Base-by-base conservation (phyloP, 805 yeast species). In the Metschnikowia chrysomelidarum region DNA sequence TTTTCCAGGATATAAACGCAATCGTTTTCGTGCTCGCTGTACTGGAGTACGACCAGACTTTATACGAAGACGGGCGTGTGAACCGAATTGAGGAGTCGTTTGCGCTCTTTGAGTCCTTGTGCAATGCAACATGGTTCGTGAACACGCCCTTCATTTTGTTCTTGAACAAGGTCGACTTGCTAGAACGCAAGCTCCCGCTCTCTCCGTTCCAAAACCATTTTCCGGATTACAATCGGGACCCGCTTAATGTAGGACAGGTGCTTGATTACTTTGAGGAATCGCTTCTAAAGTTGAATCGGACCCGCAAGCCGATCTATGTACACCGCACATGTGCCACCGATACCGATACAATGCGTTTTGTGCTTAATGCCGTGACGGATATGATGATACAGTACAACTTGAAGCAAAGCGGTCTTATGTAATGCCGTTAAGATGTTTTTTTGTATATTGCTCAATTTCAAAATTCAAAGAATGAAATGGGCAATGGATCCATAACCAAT, bases 281-380 rank as follows among this genome's bases (percentile, higher is more conserved):
- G 32, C 86, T 88, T 48, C 53, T 82, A 39, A 67, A 75, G 35
- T 57, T 85, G 41, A 87, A 88, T 56, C 66, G 76, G 42, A 73
- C 78, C 20, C 72, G 76, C 30, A 76, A 80, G 44, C 91, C 88
- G n/a, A 75, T 93, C 20, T 93, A 93, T 56, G 83, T 87, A 15
- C 96, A 88, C 62, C 68, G 88, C 46, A 93, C 98, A 1, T 88
- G 97, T 63, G 98, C 98, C 0, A 93, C 98, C 0, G 98, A 93
- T 57, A 77, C 94, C 0, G 70, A 76, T 36, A 76, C 88, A 19
- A 93, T 93, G 96, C 75, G 76, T 53, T 91, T 89, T 53, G 96
- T 93, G 12, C 69, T 93, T 38, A 76, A 85, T 4, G 96, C 98
- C 0, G 96, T 88, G 7, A 87, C 97, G 1, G 98, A 93, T 62